Evolutionary conservation across 495 filamentous ascomycete species (phyloP), one percentile per base, ranked within the genome.

Genomic region (Pyrenopolyporus hunteri): DNA sequence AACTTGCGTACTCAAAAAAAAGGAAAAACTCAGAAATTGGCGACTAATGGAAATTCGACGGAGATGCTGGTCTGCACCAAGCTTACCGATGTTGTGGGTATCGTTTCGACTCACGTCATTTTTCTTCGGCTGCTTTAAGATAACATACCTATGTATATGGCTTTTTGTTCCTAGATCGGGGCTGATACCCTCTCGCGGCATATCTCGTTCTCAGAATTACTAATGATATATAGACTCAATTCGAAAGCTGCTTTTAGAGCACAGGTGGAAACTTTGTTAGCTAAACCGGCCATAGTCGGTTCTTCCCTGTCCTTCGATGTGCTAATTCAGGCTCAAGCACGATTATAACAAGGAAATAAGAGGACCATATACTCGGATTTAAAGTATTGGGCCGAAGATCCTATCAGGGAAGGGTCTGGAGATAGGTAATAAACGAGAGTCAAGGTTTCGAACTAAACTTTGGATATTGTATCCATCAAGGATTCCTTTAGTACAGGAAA

Each of bases 211-310:
- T 31, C 42, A 32, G 13, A 53, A 60, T 36, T 57, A 61, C 36
- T 67, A 55, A 64, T 65, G 57, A 62, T 62, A 44, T 43, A 66
- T 62, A 68, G 53, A 62, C 51, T 47, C 32, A 63, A 50, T 63
- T 69, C 50, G 42, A 60, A 53, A 57, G 47, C 29, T 49, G 40
- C 46, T 60, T 42, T 46, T 36, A 57, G 37, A 39, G 43, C 39
- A 22, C 28, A 10, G n/a, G 11, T 43, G 13, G 26, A 43, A 29
- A 55, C 22, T 13, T 31, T 31, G 43, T 23, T 42, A 33, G 23
- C 17, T 33, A 7, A 44, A 17, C 5, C 31, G 3, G n/a, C 36
- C 36, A 11, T 44, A 17, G 9, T 45, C 7, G 20, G 7, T 43
- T 9, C 19, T 39, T 10, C 33, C 31, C 36, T 35, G 6, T 59